Evolutionary conservation across 306 rosid genomes (phyloP).

Genomic region (Glycine latifolia): DNA sequence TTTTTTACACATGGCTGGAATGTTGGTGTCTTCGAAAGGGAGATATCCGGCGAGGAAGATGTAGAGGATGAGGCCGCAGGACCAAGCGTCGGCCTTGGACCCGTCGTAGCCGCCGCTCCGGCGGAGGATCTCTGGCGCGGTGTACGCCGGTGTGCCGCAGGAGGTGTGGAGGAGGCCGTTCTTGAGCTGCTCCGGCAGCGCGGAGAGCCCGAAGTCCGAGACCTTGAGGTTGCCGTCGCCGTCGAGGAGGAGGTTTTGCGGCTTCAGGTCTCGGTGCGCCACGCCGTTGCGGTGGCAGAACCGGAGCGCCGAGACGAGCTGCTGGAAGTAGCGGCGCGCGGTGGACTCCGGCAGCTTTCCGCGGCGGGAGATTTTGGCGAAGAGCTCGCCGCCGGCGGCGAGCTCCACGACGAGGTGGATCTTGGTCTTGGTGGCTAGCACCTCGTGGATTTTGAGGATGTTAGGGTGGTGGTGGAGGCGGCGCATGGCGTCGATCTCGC

Average conservation of each 20-base stretch:
- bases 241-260: slow-evolving; percentile 83
- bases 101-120: slow-evolving; percentile 78
- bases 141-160: slow-evolving; percentile 88
- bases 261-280: slow-evolving; percentile 90
- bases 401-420: slow-evolving; percentile 82
- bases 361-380: slow-evolving; percentile 52
- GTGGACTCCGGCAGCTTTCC: slow-evolving; percentile 54
- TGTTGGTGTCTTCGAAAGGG: slow-evolving; percentile 71
- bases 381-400: slow-evolving; percentile 85
- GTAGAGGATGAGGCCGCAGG: slow-evolving; percentile 80
- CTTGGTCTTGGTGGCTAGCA: slow-evolving; percentile 83
- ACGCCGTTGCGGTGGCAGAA: slow-evolving; percentile 85
- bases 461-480: slow-evolving; percentile 82
- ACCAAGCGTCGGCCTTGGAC: slow-evolving; percentile 85
- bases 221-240: slow-evolving; percentile 67
- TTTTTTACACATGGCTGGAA: slow-evolving; percentile 65
- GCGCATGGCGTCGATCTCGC: slow-evolving; percentile 83
- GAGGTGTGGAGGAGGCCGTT: slow-evolving; percentile 84
- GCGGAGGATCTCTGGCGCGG: slow-evolving; percentile 78
- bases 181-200: slow-evolving; percentile 71
- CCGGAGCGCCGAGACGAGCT: slow-evolving; percentile 67
- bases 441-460: slow-evolving; percentile 77
- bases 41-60: slow-evolving; percentile 68
- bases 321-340: slow-evolving; percentile 77
- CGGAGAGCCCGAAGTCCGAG: slow-evolving; percentile 90